phyloP scores from a whole-genome alignment of 345 rosid genomes.

The Melaleuca quinquenervia region DNA sequence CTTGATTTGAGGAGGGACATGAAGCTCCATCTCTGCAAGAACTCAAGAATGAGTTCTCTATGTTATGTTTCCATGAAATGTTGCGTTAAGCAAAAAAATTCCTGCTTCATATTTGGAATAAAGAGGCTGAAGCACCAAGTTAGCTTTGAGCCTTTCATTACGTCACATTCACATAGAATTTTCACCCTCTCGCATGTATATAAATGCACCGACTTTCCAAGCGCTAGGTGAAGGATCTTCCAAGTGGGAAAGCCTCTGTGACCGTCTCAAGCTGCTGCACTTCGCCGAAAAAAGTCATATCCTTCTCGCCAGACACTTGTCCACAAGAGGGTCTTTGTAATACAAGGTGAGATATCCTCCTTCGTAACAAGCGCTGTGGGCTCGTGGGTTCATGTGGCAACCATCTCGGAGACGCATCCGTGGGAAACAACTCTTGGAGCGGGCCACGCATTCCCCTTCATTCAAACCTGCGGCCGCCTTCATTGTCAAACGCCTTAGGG shows the following conservation, averaged over 20 bases:
- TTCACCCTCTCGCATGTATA: not conserved
- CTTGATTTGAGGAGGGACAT: slow-evolving; percentile 17
- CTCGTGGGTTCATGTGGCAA: not conserved
- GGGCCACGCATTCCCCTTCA: not conserved
- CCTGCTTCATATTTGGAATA: not conserved
- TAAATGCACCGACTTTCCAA: not conserved
- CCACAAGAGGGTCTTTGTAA: not conserved
- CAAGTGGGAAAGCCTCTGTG: not conserved
- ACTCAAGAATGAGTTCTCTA: slow-evolving; percentile 9
- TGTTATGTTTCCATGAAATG: not conserved
- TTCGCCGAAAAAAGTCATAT: not conserved
- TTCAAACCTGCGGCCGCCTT: not conserved
- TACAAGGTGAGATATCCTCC: not conserved
- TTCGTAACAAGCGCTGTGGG: not conserved
- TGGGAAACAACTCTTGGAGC: not conserved
- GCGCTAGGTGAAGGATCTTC: not conserved
- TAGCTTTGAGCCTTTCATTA: not conserved
- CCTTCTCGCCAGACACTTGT: not conserved
- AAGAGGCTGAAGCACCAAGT: not conserved
- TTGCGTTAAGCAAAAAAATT: not conserved
- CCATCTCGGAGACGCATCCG: not conserved
- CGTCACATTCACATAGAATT: not conserved
- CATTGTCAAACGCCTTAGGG: not conserved
- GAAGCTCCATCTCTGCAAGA: slow-evolving; percentile 20
- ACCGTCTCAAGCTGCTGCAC: not conserved